Evolutionary conservation across 2,329 filamentous ascomycete genomes (phyloP).

Genomic region (Talaromyces pinophilus): DNA sequence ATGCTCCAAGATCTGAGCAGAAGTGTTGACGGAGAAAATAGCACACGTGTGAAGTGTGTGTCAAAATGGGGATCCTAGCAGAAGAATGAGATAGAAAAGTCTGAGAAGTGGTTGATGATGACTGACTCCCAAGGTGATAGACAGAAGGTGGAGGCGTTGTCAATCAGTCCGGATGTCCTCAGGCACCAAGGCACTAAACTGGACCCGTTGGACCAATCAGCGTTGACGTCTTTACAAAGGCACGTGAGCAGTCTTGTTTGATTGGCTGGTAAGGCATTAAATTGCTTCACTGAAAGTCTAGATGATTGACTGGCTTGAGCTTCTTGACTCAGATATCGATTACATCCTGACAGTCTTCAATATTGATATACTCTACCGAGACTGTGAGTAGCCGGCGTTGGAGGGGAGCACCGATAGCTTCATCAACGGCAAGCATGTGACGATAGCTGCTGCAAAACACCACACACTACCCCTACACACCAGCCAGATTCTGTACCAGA

Average conservation of each 20-base stretch:
- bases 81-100: neutral
- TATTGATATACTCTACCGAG: neutral
- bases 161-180: neutral
- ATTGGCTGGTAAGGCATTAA: neutral
- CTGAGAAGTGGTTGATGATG: neutral
- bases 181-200: slow-evolving; percentile 8
- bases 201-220: neutral
- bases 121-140: neutral
- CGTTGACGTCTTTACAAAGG: neutral
- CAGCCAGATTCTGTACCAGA: neutral
- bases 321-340: neutral
- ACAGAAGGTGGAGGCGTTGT: neutral
- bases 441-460: neutral
- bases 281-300: no score
- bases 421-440: slow-evolving; percentile 2
- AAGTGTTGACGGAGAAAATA: neutral
- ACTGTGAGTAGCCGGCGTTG: no score
- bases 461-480: neutral
- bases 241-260: slow-evolving; percentile 3
- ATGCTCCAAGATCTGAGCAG: neutral
- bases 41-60: neutral
- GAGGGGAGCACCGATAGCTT: slow-evolving; percentile 7
- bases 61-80: neutral
- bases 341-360: no score
- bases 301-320: no score